Base-by-base conservation (phyloP, 176 grass and related monocot species). In the Hordeum marinum region DNA sequence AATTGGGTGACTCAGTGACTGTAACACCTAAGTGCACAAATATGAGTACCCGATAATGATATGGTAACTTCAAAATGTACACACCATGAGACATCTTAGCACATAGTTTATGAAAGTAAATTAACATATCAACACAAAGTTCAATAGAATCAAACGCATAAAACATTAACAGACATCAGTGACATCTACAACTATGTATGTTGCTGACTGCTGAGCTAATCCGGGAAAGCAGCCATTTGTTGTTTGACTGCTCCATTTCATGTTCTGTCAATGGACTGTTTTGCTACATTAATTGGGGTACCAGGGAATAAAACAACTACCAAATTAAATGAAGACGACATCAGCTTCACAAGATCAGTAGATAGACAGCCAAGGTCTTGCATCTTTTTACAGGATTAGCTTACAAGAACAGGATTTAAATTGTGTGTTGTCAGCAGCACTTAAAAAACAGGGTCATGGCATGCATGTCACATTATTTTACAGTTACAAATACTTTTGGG, bases 1-100 rank as follows among this genome's bases (percentile, higher is more conserved):
- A 90, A 77, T 73, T 17, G 62, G 62, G n/a, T 48, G 71, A 73
- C 70, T 75, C 14, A 24, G 34, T 23, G 42, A 85, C 50, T 27
- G 34, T 67, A 63, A 80, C 45, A 85, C 20, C 40, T 58, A 72
- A 64, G 31, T 71, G 72, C 62, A 20, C 13, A 87, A 88, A 87
- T 64, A 39, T 75, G 26, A 82, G 26, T 21, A 80, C 36, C 21
- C 6, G 35, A 37, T 29, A 76, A 14, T 68, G 12, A 60, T 71
- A n/a, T 0, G 29, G 69, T 75, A 34, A 52, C 17, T 79, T 62
- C 59, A 80, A 46, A 18, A 43, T 36, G n/a, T 8, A 57, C 52
- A 57, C 52, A 71, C 6, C 75, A 13, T 36, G 11, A 71, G n/a
- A 72, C 8, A 75, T 40, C 50, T 65, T 34, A 73, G 4, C 41